Evolutionary conservation across 371 early-diverging fungal genomes (phyloP), one percentile per base, ranked within the genome.

Genomic region (Mucor velutinosus): DNA sequence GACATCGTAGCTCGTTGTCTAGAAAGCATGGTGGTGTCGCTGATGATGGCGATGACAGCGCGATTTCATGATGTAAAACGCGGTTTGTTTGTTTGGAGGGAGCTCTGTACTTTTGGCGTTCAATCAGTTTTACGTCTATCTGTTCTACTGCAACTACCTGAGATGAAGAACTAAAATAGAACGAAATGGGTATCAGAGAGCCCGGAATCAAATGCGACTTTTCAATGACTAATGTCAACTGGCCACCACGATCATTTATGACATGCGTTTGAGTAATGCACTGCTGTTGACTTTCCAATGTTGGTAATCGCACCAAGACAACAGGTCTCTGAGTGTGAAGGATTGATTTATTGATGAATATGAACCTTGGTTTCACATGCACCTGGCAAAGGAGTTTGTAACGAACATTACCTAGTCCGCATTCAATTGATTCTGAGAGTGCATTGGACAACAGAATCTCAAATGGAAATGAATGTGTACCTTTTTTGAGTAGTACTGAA

Each of bases 381-480:
- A 78, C 73, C 56, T 74, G 71, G 39, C 78, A 76, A 47, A 65
- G 45, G 58, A 81, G 65, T 68, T 77, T 74, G 55, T 81, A 81
- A 3, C 75, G 74, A 12, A 81, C 75, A 47, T 64, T 70, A 6
- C 81, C 81, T 14, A 76, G 66, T 33, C 76, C 78, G 62, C 81
- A 81, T 62, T 81, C 81, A 15, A 81, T 73, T 8, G 81, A 77
- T 63, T 81, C 81, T 53, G 79, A 78, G 23, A 81, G 63, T 8
- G 77, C 71, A 66, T 75, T 81, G 53, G 81, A 78, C 49, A 81
- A 53, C 19, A 75, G 45, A 27, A 81, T 73, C 35, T 78, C 79
- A 69, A 81, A 81, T 4, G 81, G 81, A 45, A 81, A 75, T 25
- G 74, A 62, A 37, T 78, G 77, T 8, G 49, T 62, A 27, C 80